A percentile compares a stretch with the other conserved stretches of the same genome.
phyloP scores from a whole-genome alignment of 495 filamentous ascomycete genomes.

The Penicillium arizonense region DNA sequence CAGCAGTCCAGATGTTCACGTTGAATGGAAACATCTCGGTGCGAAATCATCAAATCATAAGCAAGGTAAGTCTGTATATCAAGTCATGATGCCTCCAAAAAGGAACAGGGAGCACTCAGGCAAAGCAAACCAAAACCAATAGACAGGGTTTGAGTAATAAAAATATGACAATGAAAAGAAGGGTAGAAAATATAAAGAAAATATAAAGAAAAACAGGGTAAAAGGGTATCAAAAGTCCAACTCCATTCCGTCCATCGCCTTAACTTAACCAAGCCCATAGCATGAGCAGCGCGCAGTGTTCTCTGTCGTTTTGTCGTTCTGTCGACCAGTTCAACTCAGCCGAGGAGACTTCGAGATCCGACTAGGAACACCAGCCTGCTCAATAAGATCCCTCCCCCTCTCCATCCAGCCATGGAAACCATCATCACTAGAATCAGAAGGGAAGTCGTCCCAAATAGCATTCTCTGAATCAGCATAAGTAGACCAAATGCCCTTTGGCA shows the following conservation, averaged over 20 bases:
- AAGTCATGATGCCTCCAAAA: constrained; percentile 16
- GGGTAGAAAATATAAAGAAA: constrained; percentile 9
- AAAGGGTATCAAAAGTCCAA: constrained; percentile 41
- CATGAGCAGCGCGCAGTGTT: neutral
- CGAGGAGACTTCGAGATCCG: constrained; percentile 26
- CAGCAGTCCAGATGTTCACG: neutral
- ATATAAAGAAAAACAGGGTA: constrained; percentile 14
- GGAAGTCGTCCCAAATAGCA: constrained; percentile 46
- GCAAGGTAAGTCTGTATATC: constrained; percentile 6
- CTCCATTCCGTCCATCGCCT: constrained; percentile 20
- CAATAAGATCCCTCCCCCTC: constrained; percentile 40
- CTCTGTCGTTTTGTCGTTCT: neutral
- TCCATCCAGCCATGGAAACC: constrained; percentile 46
- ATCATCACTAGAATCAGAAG: constrained; percentile 38
- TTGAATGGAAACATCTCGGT: neutral
- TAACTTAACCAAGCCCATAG: neutral
- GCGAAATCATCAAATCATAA: constrained; percentile 25
- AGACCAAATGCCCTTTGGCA: constrained; percentile 44
- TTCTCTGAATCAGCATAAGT: constrained; percentile 46
- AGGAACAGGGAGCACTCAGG: neutral
- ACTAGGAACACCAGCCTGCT: constrained; percentile 41
- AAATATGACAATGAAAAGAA: constrained; percentile 12
- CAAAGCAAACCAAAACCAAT: constrained; percentile 1
- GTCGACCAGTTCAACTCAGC: too few relatives aligned
- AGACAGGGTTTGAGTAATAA: neutral